These are phyloP conservation scores for Apocynum venetum DNA, from an alignment of 257 asterid species.

Conservation along the genomic window DNA sequence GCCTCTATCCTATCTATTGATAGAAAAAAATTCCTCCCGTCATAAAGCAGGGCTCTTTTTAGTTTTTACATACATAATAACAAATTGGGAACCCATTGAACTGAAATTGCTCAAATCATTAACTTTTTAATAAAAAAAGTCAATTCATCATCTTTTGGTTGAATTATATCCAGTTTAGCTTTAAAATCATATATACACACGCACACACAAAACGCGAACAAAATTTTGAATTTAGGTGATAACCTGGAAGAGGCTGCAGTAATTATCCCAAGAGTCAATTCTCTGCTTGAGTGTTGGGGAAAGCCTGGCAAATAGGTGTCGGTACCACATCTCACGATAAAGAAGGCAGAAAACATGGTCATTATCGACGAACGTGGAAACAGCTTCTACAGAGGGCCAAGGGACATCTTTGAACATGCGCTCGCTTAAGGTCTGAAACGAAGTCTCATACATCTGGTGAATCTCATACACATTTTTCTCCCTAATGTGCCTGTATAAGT, in stretches of 20 bases:
- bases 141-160: not conserved
- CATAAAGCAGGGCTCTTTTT: not conserved
- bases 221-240: not conserved
- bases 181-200: no score
- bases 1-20: not conserved
- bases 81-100: not conserved
- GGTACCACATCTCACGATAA: constrained; percentile 96
- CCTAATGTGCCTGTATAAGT: constrained; percentile 88
- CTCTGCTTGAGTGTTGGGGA: constrained; percentile 81
- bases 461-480: constrained; percentile 97
- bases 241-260: constrained; percentile 86
- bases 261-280: constrained; percentile 93
- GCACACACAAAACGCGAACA: not conserved
- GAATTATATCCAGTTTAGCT: no score
- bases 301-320: constrained; percentile 83
- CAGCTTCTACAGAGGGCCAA: constrained; percentile 95
- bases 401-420: constrained; percentile 83
- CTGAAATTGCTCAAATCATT: not conserved
- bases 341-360: constrained; percentile 94
- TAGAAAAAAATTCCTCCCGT: not conserved
- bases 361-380: constrained; percentile 72
- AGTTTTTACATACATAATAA: not conserved
- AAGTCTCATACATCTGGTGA: constrained; percentile 89
- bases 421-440: constrained; percentile 87
- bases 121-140: no score